Conservation (phyloP, 2,329 filamentous ascomycete species). For the Cladophialophora bantiana region DNA sequence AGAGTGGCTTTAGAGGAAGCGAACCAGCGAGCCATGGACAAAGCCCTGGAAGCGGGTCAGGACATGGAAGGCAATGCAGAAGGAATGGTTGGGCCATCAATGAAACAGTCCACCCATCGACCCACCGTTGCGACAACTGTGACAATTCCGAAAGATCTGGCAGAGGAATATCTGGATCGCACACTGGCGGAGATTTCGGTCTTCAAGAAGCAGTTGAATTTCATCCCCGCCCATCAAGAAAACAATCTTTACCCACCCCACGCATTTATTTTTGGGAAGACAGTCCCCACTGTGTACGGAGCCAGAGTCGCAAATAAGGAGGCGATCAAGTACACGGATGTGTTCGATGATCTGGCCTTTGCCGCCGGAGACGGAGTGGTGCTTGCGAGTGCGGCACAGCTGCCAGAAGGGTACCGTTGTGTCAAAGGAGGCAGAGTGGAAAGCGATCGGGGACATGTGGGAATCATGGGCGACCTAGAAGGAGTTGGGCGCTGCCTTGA, state of each 20-base stretch:
- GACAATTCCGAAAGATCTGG: slow-evolving; percentile 63
- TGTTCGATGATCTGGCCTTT: slow-evolving; percentile 87
- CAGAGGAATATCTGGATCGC: slow-evolving; percentile 73
- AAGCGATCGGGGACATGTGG: slow-evolving; percentile 86
- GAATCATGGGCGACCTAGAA: slow-evolving; percentile 81
- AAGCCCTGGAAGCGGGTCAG: slow-evolving; percentile 40
- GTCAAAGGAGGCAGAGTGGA: slow-evolving; percentile 77
- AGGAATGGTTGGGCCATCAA: slow-evolving; percentile 31
- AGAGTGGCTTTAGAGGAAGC: slow-evolving; percentile 13
- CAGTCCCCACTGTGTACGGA: slow-evolving; percentile 82
- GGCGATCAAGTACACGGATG: slow-evolving; percentile 75
- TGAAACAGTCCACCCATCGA: slow-evolving; percentile 40
- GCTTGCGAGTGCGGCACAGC: slow-evolving; percentile 82
- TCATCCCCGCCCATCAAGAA: slow-evolving; percentile 64
- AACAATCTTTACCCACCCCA: slow-evolving; percentile 82
- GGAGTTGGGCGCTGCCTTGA: slow-evolving; percentile 77
- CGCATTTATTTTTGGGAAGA: slow-evolving; percentile 84
- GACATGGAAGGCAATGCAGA: slow-evolving; percentile 29
- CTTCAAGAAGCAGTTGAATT: slow-evolving; percentile 78
- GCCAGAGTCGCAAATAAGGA: slow-evolving; percentile 76
- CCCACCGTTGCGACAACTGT: slow-evolving; percentile 43
- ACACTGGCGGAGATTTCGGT: slow-evolving; percentile 73
- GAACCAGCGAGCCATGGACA: slow-evolving; percentile 43
- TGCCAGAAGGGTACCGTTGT: slow-evolving; percentile 78
- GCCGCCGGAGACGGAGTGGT: slow-evolving; percentile 89